Evolutionary conservation across 1,284 basidiomycete species (phyloP).

Genomic region (Heterobasidion parviporum): DNA sequence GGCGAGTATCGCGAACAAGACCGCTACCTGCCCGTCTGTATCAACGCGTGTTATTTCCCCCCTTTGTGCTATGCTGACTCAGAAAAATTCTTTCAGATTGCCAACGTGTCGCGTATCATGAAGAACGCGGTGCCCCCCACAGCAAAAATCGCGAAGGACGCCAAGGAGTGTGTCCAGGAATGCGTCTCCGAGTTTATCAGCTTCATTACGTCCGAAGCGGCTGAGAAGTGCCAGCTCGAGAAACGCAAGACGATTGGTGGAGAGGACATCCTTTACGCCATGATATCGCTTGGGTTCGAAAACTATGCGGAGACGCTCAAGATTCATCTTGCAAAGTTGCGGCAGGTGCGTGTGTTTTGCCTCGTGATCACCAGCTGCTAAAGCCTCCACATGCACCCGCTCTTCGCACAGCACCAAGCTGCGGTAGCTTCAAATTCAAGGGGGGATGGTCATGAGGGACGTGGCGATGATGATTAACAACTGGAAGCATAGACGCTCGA

Average conservation of each 20-base stretch:
- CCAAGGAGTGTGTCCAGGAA: conserved; percentile 95
- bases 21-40: conserved; percentile 75
- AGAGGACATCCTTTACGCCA: conserved; percentile 85
- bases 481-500: background rate
- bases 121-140: conserved; percentile 81
- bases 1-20: conserved; percentile 91
- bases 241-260: conserved; percentile 87
- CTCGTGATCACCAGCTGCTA: background rate
- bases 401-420: conserved; percentile 7
- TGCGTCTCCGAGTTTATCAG: conserved; percentile 95
- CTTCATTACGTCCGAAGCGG: conserved; percentile 89
- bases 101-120: conserved; percentile 95
- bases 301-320: conserved; percentile 89
- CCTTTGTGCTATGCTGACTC: background rate
- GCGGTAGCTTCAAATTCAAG: conserved; percentile 9
- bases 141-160: conserved; percentile 96
- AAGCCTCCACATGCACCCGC: background rate
- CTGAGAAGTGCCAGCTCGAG: conserved; percentile 82
- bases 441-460: conserved; percentile 4
- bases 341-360: conserved; percentile 52
- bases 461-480: conserved; percentile 6
- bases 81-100: conserved; percentile 53
- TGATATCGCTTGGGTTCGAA: conserved; percentile 87
- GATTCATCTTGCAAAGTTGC: conserved; percentile 83
- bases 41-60: background rate